Evolutionary conservation across 495 filamentous ascomycete species (phyloP), one percentile per base, ranked within the genome.

Genomic region (Aspergillus diversus): DNA sequence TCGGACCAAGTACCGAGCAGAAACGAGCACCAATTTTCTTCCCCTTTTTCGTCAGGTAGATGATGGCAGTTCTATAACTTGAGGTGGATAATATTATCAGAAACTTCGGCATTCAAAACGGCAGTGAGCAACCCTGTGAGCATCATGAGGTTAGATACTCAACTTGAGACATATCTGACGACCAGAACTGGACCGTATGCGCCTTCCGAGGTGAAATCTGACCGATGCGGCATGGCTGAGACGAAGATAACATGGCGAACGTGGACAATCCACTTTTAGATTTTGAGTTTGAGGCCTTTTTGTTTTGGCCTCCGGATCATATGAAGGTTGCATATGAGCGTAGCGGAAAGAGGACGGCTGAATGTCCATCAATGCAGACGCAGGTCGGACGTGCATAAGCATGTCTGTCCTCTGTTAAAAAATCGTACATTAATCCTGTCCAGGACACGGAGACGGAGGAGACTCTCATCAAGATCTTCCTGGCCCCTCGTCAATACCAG

Each of bases 1-100:
- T 63, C 43, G 16, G 35, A 63, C 53, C 53, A 52, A 63, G 17
- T 57, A 51, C 60, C 53, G 53, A 56, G 52, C 42, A 39, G 33
- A 53, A 52, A 27, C n/a, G 35, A 27, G 5, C 39, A 43, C 8
- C 5, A 11, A 27, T 27, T 27, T 27, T 27, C 21, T 43, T 54
- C 51, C 5, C 37, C n/a, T n/a, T 16, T 60, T 54, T 27, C 21
- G 21, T 27, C 21, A 9, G 33, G 39, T 56, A 16, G 51, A 54
- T 60, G 48, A 21, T 51, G 31, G 33, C 49, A 55, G 50, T 32
- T n/a, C 49, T n/a, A 27, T 51, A 48, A 15, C 9, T 5, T 47
- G 8, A 31, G 39, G 11, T 43, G 39, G 27, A 16, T 6, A 11
- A 27, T 31, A 31, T 31, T 42, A 49, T 61, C 50, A 21, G 43